Evolutionary conservation across 225 moss, liverwort and hornwort species (phyloP).

Genomic region (Rhytidiadelphus loreus): DNA sequence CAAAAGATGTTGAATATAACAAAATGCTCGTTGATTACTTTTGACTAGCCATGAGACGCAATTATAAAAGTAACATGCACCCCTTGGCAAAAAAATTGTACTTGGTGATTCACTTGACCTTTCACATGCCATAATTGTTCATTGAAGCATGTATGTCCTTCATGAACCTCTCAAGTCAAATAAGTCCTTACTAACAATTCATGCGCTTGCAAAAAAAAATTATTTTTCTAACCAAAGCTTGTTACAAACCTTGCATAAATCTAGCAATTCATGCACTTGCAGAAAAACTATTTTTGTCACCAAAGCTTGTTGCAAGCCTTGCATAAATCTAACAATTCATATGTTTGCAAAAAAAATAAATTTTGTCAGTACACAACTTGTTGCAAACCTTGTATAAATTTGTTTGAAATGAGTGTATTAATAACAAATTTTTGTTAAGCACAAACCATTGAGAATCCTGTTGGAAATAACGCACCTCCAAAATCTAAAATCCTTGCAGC

Average conservation of each 20-base stretch:
- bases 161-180: not conserved
- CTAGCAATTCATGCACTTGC: not conserved
- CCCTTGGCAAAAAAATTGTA: not conserved
- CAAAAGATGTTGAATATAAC: not conserved
- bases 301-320: not conserved
- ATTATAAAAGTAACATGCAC: not conserved
- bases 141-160: not conserved
- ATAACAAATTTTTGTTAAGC: not conserved
- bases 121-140: not conserved
- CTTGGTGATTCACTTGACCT: not conserved
- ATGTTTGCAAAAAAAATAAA: not conserved
- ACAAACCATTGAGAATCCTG: not conserved
- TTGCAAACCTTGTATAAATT: not conserved
- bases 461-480: not conserved
- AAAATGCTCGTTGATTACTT: not conserved
- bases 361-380: not conserved
- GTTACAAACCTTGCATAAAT: not conserved
- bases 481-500: not conserved
- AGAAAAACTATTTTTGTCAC: not conserved
- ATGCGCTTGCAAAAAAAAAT: not conserved
- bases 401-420: not conserved
- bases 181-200: not conserved
- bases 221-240: not conserved
- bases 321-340: too few relatives aligned
- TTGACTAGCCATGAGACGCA: not conserved